These are phyloP conservation scores for Fusarium brevicatenulatum DNA, from an alignment of 2,329 filamentous ascomycete species.

Conservation along the genomic window DNA sequence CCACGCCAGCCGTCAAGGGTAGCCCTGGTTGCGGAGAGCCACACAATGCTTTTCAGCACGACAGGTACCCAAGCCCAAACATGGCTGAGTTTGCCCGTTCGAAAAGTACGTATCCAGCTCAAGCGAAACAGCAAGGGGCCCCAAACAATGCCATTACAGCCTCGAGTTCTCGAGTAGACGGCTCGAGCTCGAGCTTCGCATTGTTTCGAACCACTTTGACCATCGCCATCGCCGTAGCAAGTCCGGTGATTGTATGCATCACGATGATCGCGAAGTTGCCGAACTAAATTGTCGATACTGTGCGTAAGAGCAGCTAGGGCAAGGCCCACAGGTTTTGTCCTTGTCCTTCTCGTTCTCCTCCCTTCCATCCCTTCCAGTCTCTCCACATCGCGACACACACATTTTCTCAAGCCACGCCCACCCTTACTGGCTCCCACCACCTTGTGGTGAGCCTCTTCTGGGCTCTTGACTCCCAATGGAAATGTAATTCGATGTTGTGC, in stretches of 20 bases:
- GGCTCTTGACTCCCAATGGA: conserved; percentile 29
- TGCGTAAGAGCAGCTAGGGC: conserved; percentile 38
- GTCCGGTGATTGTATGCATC: conserved; percentile 13
- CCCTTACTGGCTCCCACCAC: conserved; percentile 32
- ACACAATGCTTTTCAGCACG: conserved; percentile 40
- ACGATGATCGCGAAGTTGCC: conserved; percentile 19
- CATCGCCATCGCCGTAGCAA: conserved; percentile 24
- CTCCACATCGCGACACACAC: conserved; percentile 42
- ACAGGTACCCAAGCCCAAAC: conserved; percentile 34
- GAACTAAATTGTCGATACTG: conserved; percentile 33
- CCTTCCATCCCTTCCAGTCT: conserved; percentile 40
- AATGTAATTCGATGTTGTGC: conserved; percentile 41
- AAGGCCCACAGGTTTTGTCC: conserved; percentile 39
- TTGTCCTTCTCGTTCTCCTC: conserved; percentile 44
- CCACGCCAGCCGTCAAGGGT: conserved; percentile 41
- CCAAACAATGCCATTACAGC: conserved; percentile 18
- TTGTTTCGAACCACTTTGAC: conserved; percentile 26
- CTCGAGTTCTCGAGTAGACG: conserved; percentile 12
- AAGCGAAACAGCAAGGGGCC: conserved; percentile 14
- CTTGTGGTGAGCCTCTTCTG: conserved; percentile 31
- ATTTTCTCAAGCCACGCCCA: conserved; percentile 38
- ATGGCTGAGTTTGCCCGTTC: conserved; percentile 33
- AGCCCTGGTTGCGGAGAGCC: conserved; percentile 35
- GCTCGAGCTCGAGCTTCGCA: conserved; percentile 4
- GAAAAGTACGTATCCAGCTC: conserved; percentile 31